Evolutionary conservation across 2,329 filamentous ascomycete genomes (phyloP).

Genomic region (Neocucurbitaria cava): DNA sequence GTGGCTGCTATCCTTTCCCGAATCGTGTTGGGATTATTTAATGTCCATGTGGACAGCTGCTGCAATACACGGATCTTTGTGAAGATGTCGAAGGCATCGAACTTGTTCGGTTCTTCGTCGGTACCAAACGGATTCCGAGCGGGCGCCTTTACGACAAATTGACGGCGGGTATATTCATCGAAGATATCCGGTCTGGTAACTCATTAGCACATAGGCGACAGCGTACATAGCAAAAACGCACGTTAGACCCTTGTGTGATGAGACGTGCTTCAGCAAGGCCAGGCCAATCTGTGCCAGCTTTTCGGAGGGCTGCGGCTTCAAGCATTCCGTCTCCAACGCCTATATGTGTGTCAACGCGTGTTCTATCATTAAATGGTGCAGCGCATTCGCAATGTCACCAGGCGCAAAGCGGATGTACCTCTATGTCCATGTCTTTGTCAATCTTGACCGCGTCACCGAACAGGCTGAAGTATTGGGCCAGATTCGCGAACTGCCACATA

Average conservation of each 20-base stretch:
- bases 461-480: constrained; percentile 91
- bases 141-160: constrained; percentile 84
- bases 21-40: constrained; percentile 85
- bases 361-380: constrained; percentile 4
- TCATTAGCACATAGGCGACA: constrained; percentile 16
- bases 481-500: constrained; percentile 94
- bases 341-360: constrained; percentile 53
- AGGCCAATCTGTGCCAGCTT: constrained; percentile 83
- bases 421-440: constrained; percentile 85
- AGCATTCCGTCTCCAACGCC: constrained; percentile 88
- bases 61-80: constrained; percentile 85
- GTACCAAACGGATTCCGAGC: constrained; percentile 83
- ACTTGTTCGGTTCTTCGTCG: constrained; percentile 74
- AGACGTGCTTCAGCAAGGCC: constrained; percentile 87
- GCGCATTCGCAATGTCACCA: constrained; percentile 18
- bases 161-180: constrained; percentile 89
- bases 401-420: constrained; percentile 64
- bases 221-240: constrained; percentile 58
- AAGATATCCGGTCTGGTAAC: constrained; percentile 77
- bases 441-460: constrained; percentile 92
- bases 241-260: constrained; percentile 91
- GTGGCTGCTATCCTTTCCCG: constrained; percentile 85
- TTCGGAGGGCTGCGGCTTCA: constrained; percentile 75
- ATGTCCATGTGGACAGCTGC: constrained; percentile 86
- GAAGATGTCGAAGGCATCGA: constrained; percentile 81